These are phyloP conservation scores for Penicillium ochrochloron DNA, from an alignment of 495 filamentous ascomycete species.

Conservation along the genomic window DNA sequence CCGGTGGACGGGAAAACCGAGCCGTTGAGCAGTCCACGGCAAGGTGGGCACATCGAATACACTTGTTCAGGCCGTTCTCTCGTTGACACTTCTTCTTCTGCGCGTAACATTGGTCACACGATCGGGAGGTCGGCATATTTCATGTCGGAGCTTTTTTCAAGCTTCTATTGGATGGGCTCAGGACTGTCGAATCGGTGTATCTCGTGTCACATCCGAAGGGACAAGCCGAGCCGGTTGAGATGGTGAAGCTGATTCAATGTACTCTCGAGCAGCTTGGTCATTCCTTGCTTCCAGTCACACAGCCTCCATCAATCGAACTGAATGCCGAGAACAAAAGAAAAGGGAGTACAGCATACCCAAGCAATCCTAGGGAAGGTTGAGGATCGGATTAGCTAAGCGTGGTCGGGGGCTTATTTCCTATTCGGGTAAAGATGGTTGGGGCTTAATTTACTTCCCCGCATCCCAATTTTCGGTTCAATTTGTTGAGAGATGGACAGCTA, in stretches of 20 bases:
- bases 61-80: background rate
- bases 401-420: slow-evolving; percentile 7
- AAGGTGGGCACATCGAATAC: slow-evolving; percentile 9
- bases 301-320: background rate
- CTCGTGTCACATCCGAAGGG: slow-evolving; percentile 1
- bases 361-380: background rate
- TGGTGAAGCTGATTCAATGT: background rate
- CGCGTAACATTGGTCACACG: slow-evolving; percentile 12
- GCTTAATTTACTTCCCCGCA: background rate
- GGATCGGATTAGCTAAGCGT: background rate
- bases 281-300: background rate
- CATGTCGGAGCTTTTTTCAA: slow-evolving; percentile 9
- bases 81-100: slow-evolving; percentile 16
- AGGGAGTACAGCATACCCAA: background rate
- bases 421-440: background rate
- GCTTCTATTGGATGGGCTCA: background rate
- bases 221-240: background rate
- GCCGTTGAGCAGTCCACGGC: slow-evolving; percentile 6
- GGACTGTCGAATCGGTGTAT: background rate
- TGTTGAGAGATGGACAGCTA: background rate
- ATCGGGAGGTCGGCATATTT: slow-evolving; percentile 6
- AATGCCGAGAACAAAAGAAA: background rate
- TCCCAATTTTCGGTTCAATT: background rate
- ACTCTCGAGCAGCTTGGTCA: background rate
- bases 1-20: slow-evolving; percentile 5